These are phyloP conservation scores for Fusarium praegraminearum DNA, from an alignment of 2,329 filamentous ascomycete genomes.

Conservation along the genomic window DNA sequence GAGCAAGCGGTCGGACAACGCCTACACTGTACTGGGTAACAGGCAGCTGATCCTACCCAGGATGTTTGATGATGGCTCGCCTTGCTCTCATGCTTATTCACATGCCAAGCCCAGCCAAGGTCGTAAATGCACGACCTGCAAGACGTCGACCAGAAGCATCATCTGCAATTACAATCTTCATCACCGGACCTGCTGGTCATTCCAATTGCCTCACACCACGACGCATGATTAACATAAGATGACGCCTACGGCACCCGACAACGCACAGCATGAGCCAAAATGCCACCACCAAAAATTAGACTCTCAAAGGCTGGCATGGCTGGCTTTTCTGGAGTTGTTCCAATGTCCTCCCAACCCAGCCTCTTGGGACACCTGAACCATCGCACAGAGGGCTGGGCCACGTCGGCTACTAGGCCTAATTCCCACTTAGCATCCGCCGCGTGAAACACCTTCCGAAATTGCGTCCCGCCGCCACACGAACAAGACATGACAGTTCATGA, in stretches of 20 bases:
- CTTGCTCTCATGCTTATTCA: slow-evolving; percentile 11
- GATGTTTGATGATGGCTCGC: slow-evolving; percentile 11
- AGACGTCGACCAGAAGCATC: slow-evolving; percentile 8
- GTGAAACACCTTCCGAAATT: slow-evolving; percentile 54
- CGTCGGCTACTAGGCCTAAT: slow-evolving; percentile 45
- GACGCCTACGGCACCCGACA: slow-evolving; percentile 23
- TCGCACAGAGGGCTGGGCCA: slow-evolving; percentile 43
- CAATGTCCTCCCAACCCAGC: slow-evolving; percentile 18
- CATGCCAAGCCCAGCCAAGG: slow-evolving; percentile 22
- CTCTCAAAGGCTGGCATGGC: slow-evolving; percentile 9
- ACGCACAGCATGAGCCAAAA: slow-evolving; percentile 8
- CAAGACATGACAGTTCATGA: slow-evolving; percentile 10
- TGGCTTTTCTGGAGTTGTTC: slow-evolving; percentile 19
- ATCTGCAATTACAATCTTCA: slow-evolving; percentile 3
- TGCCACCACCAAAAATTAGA: slow-evolving; percentile 18
- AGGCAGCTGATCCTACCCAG: slow-evolving; percentile 17
- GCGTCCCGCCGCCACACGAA: slow-evolving; percentile 49
- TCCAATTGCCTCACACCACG: slow-evolving; percentile 35
- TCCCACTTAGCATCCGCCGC: slow-evolving; percentile 38
- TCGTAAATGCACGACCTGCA: slow-evolving; percentile 22
- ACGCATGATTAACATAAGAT: slow-evolving; percentile 30
- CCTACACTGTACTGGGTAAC: neutral
- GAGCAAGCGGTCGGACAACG: slow-evolving; percentile 11
- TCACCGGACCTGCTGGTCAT: slow-evolving; percentile 19
- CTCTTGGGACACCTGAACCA: slow-evolving; percentile 31